Evolutionary conservation across 768 basidiomycete genomes (phyloP).

Genomic region (Sarcodon sp.): DNA sequence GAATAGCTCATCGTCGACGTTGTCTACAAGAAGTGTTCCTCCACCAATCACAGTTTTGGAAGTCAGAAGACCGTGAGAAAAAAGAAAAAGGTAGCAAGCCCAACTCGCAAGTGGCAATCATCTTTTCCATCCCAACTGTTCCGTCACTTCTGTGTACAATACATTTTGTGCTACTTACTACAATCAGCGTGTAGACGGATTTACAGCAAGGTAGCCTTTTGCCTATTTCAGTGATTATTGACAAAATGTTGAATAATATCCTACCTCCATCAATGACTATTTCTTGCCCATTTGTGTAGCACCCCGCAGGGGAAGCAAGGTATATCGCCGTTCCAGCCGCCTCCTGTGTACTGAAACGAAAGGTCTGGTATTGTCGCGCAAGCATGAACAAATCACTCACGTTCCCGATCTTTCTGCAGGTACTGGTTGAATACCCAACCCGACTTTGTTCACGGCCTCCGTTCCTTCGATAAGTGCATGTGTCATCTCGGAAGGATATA

Average conservation of each 20-base stretch:
- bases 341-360: slow-evolving; percentile 40
- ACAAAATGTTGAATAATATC: background rate
- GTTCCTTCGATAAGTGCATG: slow-evolving; percentile 30
- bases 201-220: slow-evolving; percentile 46
- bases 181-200: slow-evolving; percentile 37
- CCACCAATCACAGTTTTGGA: background rate
- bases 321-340: slow-evolving; percentile 72
- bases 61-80: background rate
- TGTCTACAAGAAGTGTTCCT: slow-evolving; percentile 2
- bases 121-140: too few relatives aligned
- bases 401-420: slow-evolving; percentile 53
- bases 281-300: slow-evolving; percentile 70
- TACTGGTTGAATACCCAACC: slow-evolving; percentile 45
- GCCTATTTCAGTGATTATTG: background rate
- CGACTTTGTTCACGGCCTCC: slow-evolving; percentile 36
- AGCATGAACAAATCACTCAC: slow-evolving; percentile 28
- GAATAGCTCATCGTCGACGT: slow-evolving; percentile 34
- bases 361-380: background rate
- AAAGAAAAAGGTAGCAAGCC: too few relatives aligned
- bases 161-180: too few relatives aligned
- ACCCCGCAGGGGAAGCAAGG: slow-evolving; percentile 60
- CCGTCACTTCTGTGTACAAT: too few relatives aligned
- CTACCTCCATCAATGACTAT: slow-evolving; percentile 57
- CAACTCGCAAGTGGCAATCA: too few relatives aligned
- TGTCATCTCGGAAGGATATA: slow-evolving; percentile 71